phyloP scores from a whole-genome alignment of 2,329 filamentous ascomycete genomes.

The Rutstroemia sp. region DNA sequence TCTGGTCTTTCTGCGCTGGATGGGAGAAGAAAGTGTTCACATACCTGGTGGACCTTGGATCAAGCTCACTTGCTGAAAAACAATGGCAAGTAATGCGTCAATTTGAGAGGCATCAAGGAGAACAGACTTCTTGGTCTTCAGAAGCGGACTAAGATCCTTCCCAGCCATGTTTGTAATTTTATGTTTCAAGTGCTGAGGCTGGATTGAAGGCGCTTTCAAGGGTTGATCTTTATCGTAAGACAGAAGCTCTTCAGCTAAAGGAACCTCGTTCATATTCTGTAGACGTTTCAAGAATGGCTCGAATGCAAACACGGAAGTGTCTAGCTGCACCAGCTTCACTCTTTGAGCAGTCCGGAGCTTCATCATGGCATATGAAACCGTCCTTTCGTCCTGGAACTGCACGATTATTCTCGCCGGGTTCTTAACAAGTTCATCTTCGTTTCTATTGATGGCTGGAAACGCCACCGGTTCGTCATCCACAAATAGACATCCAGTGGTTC shows the following conservation, averaged over 20 bases:
- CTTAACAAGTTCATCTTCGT: slow-evolving; percentile 38
- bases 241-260: slow-evolving; percentile 48
- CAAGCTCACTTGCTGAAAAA: slow-evolving; percentile 47
- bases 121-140: slow-evolving; percentile 29
- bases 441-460: slow-evolving; percentile 51
- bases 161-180: slow-evolving; percentile 17
- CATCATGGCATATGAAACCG: slow-evolving; percentile 40
- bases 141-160: slow-evolving; percentile 27
- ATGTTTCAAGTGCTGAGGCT: slow-evolving; percentile 22
- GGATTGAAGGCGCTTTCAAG: slow-evolving; percentile 12
- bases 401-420: slow-evolving; percentile 42
- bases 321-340: slow-evolving; percentile 49
- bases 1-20: too few relatives aligned
- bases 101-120: slow-evolving; percentile 47
- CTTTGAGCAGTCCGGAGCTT: slow-evolving; percentile 32
- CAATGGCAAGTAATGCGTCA: slow-evolving; percentile 44
- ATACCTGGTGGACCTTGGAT: slow-evolving; percentile 65
- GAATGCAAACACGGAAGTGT: slow-evolving; percentile 61
- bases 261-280: slow-evolving; percentile 46
- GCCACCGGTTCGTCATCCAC: slow-evolving; percentile 43
- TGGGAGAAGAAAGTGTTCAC: neutral
- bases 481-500: slow-evolving; percentile 55
- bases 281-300: slow-evolving; percentile 58
- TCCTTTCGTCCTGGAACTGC: slow-evolving; percentile 40
- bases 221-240: slow-evolving; percentile 21